These are phyloP conservation scores for Zea luxurians DNA, from an alignment of 176 grass and related monocot genomes.

Conservation along the genomic window DNA sequence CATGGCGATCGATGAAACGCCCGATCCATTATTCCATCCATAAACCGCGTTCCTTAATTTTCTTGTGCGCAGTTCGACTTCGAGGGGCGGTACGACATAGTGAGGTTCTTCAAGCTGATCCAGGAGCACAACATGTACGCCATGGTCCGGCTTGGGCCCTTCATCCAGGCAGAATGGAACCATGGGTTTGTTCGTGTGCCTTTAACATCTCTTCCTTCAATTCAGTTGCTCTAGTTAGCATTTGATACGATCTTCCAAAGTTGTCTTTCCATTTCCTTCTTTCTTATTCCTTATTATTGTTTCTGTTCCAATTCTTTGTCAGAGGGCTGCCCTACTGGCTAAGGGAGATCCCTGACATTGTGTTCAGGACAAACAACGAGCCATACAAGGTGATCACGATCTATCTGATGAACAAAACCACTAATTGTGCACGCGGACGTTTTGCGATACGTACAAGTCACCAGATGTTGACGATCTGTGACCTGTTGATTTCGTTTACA, in stretches of 20 bases:
- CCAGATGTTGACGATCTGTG: neutral
- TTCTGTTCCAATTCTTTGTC: slow-evolving; percentile 3
- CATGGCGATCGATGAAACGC: too few species aligned
- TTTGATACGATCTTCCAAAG: neutral
- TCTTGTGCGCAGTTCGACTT: slow-evolving; percentile 67
- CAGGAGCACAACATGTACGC: slow-evolving; percentile 60
- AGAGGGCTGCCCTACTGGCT: slow-evolving; percentile 89
- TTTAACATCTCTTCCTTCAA: slow-evolving; percentile 23
- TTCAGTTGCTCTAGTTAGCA: neutral
- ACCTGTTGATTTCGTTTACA: slow-evolving; percentile 13
- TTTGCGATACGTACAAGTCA: neutral
- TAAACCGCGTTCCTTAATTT: neutral
- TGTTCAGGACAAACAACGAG: slow-evolving; percentile 73
- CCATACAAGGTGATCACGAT: slow-evolving; percentile 65
- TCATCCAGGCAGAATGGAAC: slow-evolving; percentile 91
- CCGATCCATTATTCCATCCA: too few species aligned
- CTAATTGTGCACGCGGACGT: neutral
- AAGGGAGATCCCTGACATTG: slow-evolving; percentile 59
- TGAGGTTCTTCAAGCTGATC: slow-evolving; percentile 76
- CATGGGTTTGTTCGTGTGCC: slow-evolving; percentile 63
- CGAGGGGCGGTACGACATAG: slow-evolving; percentile 63
- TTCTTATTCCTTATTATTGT: neutral
- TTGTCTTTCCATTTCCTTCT: neutral
- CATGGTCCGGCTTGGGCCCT: slow-evolving; percentile 77
- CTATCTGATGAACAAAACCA: neutral